Evolutionary conservation across 2,329 filamentous ascomycete species (phyloP).

Genomic region (Aspergillus sojae): DNA sequence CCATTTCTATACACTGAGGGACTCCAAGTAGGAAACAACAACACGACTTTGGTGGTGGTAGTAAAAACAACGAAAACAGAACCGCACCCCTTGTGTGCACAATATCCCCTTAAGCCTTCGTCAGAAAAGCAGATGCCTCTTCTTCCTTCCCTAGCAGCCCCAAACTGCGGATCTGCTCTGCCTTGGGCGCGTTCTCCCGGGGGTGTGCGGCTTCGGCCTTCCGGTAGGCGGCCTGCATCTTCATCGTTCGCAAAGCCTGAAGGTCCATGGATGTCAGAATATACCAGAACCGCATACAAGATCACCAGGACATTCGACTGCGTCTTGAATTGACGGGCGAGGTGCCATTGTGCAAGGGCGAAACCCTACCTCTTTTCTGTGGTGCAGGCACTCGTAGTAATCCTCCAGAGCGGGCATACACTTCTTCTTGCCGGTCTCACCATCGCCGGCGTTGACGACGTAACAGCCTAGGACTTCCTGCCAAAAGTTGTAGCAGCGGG

Average conservation of each 20-base stretch:
- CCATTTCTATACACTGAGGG: conserved; percentile 40
- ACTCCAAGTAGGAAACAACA: conserved; percentile 27
- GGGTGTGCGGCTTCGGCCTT: conserved; percentile 74
- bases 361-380: conserved; percentile 88
- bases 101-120: conserved; percentile 25
- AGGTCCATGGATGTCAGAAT: not conserved
- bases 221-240: conserved; percentile 82
- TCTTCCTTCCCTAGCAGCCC: conserved; percentile 84
- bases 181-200: conserved; percentile 78
- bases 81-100: conserved; percentile 24
- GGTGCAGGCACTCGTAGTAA: conserved; percentile 98
- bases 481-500: conserved; percentile 98
- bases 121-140: conserved; percentile 65
- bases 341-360: not conserved
- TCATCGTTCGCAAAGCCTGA: conserved; percentile 75
- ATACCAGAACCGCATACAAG: not conserved
- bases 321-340: not conserved
- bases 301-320: not conserved
- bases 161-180: conserved; percentile 83
- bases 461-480: conserved; percentile 99
- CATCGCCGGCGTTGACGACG: conserved; percentile 83
- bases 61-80: conserved; percentile 26
- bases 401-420: conserved; percentile 86
- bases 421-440: conserved; percentile 83
- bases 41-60: conserved; percentile 28